Base-by-base conservation (phyloP, 208 protist genomes). In the Polymyxa betae region DNA sequence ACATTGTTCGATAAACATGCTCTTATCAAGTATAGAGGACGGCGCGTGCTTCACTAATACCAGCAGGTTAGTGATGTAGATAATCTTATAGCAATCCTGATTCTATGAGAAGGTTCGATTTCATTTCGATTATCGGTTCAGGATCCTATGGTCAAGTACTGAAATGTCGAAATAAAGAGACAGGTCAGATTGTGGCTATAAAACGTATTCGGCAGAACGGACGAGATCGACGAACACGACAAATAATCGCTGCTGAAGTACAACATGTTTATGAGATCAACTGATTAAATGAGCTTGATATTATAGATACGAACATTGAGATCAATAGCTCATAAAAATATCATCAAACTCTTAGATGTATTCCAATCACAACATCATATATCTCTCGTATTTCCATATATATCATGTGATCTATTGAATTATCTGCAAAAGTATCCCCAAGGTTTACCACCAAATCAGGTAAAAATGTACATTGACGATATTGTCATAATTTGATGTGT, bases 61-160 rank as follows among this genome's bases (percentile, higher is more conserved):
- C n/a, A n/a, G n/a, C n/a, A n/a, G n/a, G n/a, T n/a, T n/a, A n/a
- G n/a, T n/a, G n/a, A n/a, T n/a, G n/a, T n/a, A n/a, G n/a, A n/a
- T n/a, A n/a, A n/a, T n/a, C n/a, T n/a, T n/a, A n/a, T n/a, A n/a
- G n/a, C n/a, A n/a, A n/a, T n/a, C n/a, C n/a, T n/a, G n/a, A n/a
- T n/a, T n/a, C n/a, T n/a, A 66, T 66, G 54, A 66, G 94, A 44
- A 95, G 92, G 49, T 98, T 97, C 91, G 77, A 95, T 29, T 96
- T 97, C 89, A 91, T 98, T 29, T 95, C 96, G 41, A 98, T 98
- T 92, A 94, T 98, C 24, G 98, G 98, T 1, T 95, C 97, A 90
- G 98, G 98, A 20, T 98, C 98, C 5, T 99, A 99, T 92, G 98
- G 98, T 54, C 96, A 96, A 41, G 98, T 99, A 29, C 98, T 97